These are phyloP conservation scores for Irpex lacteus DNA, from an alignment of 1,284 basidiomycete species.

Conservation along the genomic window DNA sequence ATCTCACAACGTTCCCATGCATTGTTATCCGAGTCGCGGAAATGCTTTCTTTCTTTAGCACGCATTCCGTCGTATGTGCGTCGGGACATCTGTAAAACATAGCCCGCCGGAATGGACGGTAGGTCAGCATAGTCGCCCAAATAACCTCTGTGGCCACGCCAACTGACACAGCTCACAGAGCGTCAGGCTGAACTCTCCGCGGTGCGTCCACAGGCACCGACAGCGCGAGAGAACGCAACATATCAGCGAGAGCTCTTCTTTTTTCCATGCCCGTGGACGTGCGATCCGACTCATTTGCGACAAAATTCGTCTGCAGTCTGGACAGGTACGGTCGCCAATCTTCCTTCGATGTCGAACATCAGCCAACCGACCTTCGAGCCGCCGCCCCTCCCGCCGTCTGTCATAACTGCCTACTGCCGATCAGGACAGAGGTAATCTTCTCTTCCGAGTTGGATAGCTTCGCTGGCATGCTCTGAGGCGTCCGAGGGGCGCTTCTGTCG, in stretches of 20 bases:
- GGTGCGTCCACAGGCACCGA: background rate
- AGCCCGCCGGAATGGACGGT: background rate
- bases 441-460: background rate
- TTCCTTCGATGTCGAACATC: background rate
- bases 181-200: background rate
- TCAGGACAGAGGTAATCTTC: background rate
- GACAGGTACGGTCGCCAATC: background rate
- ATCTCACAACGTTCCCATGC: background rate
- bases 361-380: background rate
- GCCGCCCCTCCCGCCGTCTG: too few species aligned
- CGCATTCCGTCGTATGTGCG: background rate
- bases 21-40: background rate
- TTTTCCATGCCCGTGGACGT: background rate
- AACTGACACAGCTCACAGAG: background rate
- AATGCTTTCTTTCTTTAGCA: background rate
- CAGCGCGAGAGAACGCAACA: background rate
- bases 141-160: background rate
- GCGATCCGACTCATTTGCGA: conserved; percentile 1
- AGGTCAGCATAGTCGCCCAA: background rate
- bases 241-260: background rate
- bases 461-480: background rate
- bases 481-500: background rate
- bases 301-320: background rate
- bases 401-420: background rate
- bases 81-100: background rate